phyloP scores from a whole-genome alignment of 805 yeast genomes.

The Metschnikowia similis region DNA sequence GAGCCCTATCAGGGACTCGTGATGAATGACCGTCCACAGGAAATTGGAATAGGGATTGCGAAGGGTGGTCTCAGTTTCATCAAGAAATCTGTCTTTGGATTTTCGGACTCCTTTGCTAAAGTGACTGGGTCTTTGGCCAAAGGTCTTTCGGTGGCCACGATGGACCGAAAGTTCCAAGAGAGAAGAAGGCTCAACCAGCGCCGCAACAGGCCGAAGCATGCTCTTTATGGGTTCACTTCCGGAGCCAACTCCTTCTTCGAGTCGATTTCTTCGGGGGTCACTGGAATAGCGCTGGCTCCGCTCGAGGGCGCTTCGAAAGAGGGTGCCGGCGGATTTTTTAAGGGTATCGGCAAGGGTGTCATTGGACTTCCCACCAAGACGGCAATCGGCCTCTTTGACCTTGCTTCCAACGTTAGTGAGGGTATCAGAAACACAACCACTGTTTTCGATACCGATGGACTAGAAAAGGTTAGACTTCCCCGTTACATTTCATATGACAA shows the following conservation, averaged over 20 bases:
- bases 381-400: conserved; percentile 89
- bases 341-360: conserved; percentile 92
- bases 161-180: conserved; percentile 82
- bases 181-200: conserved; percentile 69
- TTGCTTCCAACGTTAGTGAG: conserved; percentile 89
- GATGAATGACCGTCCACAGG: conserved; percentile 93
- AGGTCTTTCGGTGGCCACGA: conserved; percentile 85
- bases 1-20: conserved; percentile 96
- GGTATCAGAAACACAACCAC: conserved; percentile 93
- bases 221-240: conserved; percentile 73
- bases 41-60: conserved; percentile 90
- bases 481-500: conserved; percentile 69
- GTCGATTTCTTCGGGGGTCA: conserved; percentile 79
- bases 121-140: conserved; percentile 93
- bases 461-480: conserved; percentile 79
- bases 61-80: conserved; percentile 93
- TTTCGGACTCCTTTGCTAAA: conserved; percentile 89
- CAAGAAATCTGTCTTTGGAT: conserved; percentile 91
- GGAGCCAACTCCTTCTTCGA: conserved; percentile 90
- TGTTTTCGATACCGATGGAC: conserved; percentile 72
- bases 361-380: conserved; percentile 96
- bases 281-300: conserved; percentile 90
- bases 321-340: conserved; percentile 89
- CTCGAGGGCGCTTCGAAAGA: conserved; percentile 82
- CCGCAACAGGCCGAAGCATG: conserved; percentile 78